phyloP scores from a whole-genome alignment of 2,329 filamentous ascomycete genomes.

The Penicillium freii region DNA sequence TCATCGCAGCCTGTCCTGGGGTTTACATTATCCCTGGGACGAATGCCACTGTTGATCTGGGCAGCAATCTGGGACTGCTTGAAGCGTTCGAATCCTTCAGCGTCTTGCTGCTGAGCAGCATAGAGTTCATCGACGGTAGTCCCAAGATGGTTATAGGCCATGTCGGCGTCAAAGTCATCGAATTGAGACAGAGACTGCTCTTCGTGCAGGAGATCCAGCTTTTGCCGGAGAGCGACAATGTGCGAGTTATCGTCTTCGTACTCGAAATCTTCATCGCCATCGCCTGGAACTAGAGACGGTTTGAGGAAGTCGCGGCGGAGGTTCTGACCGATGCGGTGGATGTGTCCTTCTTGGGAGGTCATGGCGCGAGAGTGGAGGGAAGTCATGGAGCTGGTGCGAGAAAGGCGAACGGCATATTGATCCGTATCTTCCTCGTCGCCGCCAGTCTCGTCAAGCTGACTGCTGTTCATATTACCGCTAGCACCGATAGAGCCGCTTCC shows the following conservation, averaged over 20 bases:
- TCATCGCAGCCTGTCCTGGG: neutral
- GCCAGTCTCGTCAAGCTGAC: conserved; percentile 33
- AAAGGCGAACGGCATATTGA: conserved; percentile 49
- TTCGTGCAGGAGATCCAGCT: conserved; percentile 44
- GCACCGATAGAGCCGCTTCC: conserved; percentile 34
- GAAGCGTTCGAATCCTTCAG: conserved; percentile 45
- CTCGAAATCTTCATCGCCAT: conserved; percentile 29
- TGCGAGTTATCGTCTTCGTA: conserved; percentile 38
- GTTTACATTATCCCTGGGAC: neutral
- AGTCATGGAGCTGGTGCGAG: conserved; percentile 64
- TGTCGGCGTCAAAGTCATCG: conserved; percentile 39
- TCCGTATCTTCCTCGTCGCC: conserved; percentile 45
- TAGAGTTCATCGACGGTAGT: conserved; percentile 48
- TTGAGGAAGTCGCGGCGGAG: conserved; percentile 63
- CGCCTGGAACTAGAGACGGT: conserved; percentile 44
- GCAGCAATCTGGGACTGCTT: conserved; percentile 48
- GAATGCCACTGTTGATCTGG: conserved; percentile 44
- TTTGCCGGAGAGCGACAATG: conserved; percentile 46
- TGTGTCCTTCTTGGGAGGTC: conserved; percentile 66
- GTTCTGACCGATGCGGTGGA: conserved; percentile 67
- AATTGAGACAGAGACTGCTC: conserved; percentile 43
- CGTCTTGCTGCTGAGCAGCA: conserved; percentile 43
- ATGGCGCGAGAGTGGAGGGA: conserved; percentile 64
- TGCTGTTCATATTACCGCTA: conserved; percentile 21
- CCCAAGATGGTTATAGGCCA: conserved; percentile 44